Conservation (phyloP, 192 early-diverging fungal genomes). For the Pilobolus umbonatus region DNA sequence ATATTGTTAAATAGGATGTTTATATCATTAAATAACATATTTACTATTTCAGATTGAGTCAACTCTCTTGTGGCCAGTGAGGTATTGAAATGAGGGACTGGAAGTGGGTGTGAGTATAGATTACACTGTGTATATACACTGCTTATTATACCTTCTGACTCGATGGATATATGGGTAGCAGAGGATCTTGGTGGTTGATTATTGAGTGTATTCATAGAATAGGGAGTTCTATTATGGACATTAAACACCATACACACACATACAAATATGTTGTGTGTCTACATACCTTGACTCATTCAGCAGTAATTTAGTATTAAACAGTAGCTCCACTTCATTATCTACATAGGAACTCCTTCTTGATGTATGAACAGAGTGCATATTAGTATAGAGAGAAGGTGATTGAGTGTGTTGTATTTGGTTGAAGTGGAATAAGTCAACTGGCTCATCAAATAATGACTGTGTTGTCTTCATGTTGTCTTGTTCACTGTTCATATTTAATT, state of each 20-base stretch:
- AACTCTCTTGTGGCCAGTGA: neutral
- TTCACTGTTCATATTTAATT: no score
- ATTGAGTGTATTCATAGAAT: slow-evolving; percentile 31
- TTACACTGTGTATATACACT: neutral
- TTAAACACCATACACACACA: no score
- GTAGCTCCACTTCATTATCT: slow-evolving; percentile 43
- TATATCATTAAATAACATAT: no score
- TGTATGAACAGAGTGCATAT: slow-evolving; percentile 52
- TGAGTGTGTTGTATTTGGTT: neutral
- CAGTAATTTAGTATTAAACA: slow-evolving; percentile 13
- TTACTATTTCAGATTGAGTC: no score
- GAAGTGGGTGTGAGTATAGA: neutral
- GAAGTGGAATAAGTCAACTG: slow-evolving; percentile 4
- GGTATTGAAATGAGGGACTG: neutral
- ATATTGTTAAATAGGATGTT: no score
- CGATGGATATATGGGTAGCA: neutral
- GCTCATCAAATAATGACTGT: slow-evolving; percentile 6
- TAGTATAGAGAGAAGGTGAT: neutral
- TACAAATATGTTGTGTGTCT: slow-evolving; percentile 16
- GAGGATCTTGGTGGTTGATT: slow-evolving; percentile 3
- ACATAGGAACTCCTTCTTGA: slow-evolving; percentile 72
- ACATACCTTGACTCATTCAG: slow-evolving; percentile 25
- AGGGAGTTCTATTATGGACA: slow-evolving; percentile 11
- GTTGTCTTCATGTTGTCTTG: neutral
- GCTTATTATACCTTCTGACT: neutral